These are phyloP conservation scores for Omphalotus guepiniiformis DNA, from an alignment of 768 basidiomycete genomes.

Conservation along the genomic window DNA sequence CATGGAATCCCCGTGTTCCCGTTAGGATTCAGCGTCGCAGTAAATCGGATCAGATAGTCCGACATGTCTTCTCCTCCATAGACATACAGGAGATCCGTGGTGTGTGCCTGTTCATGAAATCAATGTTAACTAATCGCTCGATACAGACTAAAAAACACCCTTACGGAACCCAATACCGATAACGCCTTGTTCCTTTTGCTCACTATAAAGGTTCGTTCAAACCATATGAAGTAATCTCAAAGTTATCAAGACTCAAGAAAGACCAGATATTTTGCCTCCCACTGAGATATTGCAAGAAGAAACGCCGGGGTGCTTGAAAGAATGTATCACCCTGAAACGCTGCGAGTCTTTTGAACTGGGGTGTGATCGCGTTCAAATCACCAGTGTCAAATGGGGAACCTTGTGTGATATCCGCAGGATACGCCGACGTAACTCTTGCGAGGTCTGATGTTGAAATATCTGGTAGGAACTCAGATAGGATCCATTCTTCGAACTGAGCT, in stretches of 20 bases:
- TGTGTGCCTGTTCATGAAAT: constrained; percentile 33
- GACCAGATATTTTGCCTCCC: constrained; percentile 39
- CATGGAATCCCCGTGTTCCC: constrained; percentile 30
- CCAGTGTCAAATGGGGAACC: constrained; percentile 56
- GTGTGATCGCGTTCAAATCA: constrained; percentile 35
- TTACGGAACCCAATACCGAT: constrained; percentile 41
- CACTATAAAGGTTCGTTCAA: constrained; percentile 23
- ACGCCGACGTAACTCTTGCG: constrained; percentile 26
- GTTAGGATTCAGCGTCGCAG: constrained; percentile 41
- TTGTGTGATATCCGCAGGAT: constrained; percentile 34
- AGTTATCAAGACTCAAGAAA: constrained; percentile 20
- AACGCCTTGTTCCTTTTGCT: constrained; percentile 41
- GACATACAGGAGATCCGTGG: constrained; percentile 36
- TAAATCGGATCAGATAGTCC: constrained; percentile 44
- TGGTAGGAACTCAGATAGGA: constrained; percentile 26
- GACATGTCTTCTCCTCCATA: constrained; percentile 39
- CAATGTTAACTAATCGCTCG: not conserved
- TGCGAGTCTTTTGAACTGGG: constrained; percentile 49
- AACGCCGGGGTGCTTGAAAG: constrained; percentile 47
- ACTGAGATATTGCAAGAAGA: constrained; percentile 36
- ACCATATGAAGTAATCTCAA: not conserved
- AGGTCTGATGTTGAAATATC: constrained; percentile 24
- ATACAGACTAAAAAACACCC: constrained; percentile 2
- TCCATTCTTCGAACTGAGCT: constrained; percentile 24
- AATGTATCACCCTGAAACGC: constrained; percentile 46